A percentile compares a stretch with the other conserved stretches of the same genome.
These are phyloP conservation scores for Candida maesae DNA, from an alignment of 805 yeast genomes.

Conservation along the genomic window DNA sequence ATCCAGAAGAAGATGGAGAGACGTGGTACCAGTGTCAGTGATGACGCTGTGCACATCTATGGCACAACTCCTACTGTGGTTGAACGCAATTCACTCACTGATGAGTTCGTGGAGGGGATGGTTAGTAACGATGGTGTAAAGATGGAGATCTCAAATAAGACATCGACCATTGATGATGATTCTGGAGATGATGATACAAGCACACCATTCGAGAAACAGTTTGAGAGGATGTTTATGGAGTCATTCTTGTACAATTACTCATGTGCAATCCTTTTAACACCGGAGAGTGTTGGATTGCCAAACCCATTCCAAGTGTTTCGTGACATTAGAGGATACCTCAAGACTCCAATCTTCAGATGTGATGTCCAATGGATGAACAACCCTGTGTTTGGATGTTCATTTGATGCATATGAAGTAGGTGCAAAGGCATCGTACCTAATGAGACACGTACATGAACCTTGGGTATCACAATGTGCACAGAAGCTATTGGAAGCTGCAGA, in stretches of 20 bases:
- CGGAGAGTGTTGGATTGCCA: slow-evolving; percentile 32
- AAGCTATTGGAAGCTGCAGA: slow-evolving; percentile 19
- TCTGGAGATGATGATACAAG: background rate
- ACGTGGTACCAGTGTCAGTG: slow-evolving; percentile 1
- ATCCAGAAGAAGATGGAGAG: slow-evolving; percentile 28
- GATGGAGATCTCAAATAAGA: slow-evolving; percentile 23
- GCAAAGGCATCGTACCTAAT: slow-evolving; percentile 34
- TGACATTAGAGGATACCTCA: slow-evolving; percentile 30
- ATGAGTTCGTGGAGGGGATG: slow-evolving; percentile 1
- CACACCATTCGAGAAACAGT: slow-evolving; percentile 14
- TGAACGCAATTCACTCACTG: background rate
- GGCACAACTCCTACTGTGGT: background rate
- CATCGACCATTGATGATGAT: slow-evolving; percentile 13
- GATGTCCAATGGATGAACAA: slow-evolving; percentile 41
- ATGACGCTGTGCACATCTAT: background rate
- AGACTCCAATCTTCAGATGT: slow-evolving; percentile 34
- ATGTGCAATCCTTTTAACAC: slow-evolving; percentile 35
- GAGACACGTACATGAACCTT: slow-evolving; percentile 11
- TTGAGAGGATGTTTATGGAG: slow-evolving; percentile 37
- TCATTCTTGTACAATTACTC: slow-evolving; percentile 42
- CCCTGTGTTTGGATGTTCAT: slow-evolving; percentile 38
- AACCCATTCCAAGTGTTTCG: slow-evolving; percentile 40
- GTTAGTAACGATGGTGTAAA: slow-evolving; percentile 22
- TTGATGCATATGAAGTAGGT: slow-evolving; percentile 32
- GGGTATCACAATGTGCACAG: slow-evolving; percentile 8